Evolutionary conservation across 2,329 filamentous ascomycete genomes (phyloP).

Genomic region (Aspergillus ruber): DNA sequence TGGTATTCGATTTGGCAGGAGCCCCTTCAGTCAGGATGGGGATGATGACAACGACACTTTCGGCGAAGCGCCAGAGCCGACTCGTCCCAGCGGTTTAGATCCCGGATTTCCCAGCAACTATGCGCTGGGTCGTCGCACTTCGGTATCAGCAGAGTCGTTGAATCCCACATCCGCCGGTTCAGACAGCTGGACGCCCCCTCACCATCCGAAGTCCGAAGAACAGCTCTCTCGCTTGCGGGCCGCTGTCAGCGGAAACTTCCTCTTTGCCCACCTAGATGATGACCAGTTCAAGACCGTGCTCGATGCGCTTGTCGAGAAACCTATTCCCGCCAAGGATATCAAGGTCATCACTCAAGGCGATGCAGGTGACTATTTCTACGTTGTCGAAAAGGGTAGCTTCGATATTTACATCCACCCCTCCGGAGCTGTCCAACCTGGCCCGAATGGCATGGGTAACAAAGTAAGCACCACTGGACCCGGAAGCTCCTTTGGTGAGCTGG

Average conservation of each 20-base stretch:
- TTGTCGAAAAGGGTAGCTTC: slow-evolving; percentile 85
- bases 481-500: slow-evolving; percentile 92
- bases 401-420: slow-evolving; percentile 81
- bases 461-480: slow-evolving; percentile 79
- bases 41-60: slow-evolving; percentile 16
- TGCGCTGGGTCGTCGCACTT: slow-evolving; percentile 87
- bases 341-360: slow-evolving; percentile 95
- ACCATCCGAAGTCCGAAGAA: slow-evolving; percentile 73
- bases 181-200: slow-evolving; percentile 85
- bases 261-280: slow-evolving; percentile 91
- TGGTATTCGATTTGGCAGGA: slow-evolving; percentile 27
- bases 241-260: slow-evolving; percentile 82
- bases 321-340: slow-evolving; percentile 82
- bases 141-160: slow-evolving; percentile 92
- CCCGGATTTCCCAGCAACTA: slow-evolving; percentile 72
- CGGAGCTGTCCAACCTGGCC: slow-evolving; percentile 71
- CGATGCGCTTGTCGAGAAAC: slow-evolving; percentile 87
- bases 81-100: slow-evolving; percentile 20
- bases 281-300: slow-evolving; percentile 84
- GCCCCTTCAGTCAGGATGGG: slow-evolving; percentile 25
- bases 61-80: slow-evolving; percentile 14
- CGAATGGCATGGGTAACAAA: slow-evolving; percentile 73
- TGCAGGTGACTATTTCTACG: slow-evolving; percentile 94
- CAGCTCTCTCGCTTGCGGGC: slow-evolving; percentile 72
- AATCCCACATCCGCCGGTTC: slow-evolving; percentile 78